Evolutionary conservation across 202 grass and related monocot species (phyloP), one percentile per base, ranked within the genome.

Genomic region (Musa balbisiana): DNA sequence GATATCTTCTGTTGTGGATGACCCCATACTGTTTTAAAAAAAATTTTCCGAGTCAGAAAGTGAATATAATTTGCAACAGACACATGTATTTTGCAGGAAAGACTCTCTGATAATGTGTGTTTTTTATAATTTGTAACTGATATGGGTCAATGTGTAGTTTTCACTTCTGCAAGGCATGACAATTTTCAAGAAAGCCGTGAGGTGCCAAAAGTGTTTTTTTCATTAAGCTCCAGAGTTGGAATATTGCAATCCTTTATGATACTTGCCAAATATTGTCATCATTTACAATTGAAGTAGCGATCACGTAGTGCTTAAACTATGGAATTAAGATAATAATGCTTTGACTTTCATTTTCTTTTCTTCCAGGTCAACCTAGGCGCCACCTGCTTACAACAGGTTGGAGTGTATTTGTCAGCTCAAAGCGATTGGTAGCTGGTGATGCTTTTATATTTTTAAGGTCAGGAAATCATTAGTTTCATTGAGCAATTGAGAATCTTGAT

Each of bases 331-430:
- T 43, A 43, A 43, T 43, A 43, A 43, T 43, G 4, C 33, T 43
- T 6, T 43, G 33, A 15, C 10, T 73, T 75, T 49, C 9, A 22
- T 49, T 80, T 26, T 78, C 60, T 29, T 43, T 19, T 55, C 25
- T 69, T 82, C 81, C 80, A 99, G 91, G 95, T 73, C 95, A 95
- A 92, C 95, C 95, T 82, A 89, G 86, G 80, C 86, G 95, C 58
- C 95, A 99, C 88, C 85, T 99, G 52, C 95, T 99, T 71, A 99
- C 95, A 16, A 99, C 91, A 16, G 91, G 95, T 64, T 99, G 95
- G 95, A 99, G 95, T 84, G 85, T 99, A 51, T 99, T 99, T 87
- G 95, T 99, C 56, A 95, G 95, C 79, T 94, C 91, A 53, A 99
- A 99, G 79, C 84, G 91, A 90, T 85, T 99, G 75, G 87, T 80